These are phyloP conservation scores for Houttuynia cordata DNA, from an alignment of 164 flowering plant species.

Conservation along the genomic window DNA sequence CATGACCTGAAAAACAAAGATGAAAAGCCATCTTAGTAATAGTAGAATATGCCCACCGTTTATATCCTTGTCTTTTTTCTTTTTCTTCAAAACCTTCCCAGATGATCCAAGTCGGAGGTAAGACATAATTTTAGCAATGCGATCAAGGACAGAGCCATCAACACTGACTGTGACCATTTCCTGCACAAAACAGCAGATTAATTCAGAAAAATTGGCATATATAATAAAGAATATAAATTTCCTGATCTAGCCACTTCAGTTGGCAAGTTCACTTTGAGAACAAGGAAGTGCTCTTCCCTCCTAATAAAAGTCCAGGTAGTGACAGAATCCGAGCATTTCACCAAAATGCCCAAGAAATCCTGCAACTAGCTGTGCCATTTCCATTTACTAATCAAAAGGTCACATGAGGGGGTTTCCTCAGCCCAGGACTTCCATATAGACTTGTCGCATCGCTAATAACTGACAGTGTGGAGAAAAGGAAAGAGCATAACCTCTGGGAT, in stretches of 20 bases:
- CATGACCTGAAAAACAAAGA: not conserved
- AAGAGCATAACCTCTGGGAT: slow-evolving; percentile 64
- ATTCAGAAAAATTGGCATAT: no score
- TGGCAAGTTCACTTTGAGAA: no score
- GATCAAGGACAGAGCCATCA: slow-evolving; percentile 92
- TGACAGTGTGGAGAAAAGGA: not conserved
- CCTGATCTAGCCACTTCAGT: not conserved
- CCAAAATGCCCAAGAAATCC: no score
- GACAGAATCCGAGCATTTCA: no score
- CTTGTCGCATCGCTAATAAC: not conserved
- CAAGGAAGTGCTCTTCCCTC: no score
- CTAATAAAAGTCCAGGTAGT: no score
- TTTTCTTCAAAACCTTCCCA: slow-evolving; percentile 95
- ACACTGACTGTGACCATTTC: slow-evolving; percentile 95
- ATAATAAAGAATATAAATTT: slow-evolving; percentile 1
- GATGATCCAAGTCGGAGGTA: slow-evolving; percentile 98
- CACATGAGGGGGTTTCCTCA: no score
- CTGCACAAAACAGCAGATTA: slow-evolving; percentile 34
- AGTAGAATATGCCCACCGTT: slow-evolving; percentile 47
- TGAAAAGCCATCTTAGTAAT: not conserved
- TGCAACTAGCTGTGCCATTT: no score
- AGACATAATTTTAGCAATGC: slow-evolving; percentile 92
- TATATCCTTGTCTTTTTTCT: slow-evolving; percentile 78
- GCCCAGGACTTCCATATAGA: no score
- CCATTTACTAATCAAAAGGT: no score